These are phyloP conservation scores for Cenchrus fungigraminus DNA, from an alignment of 176 grass and related monocot genomes.

Conservation along the genomic window DNA sequence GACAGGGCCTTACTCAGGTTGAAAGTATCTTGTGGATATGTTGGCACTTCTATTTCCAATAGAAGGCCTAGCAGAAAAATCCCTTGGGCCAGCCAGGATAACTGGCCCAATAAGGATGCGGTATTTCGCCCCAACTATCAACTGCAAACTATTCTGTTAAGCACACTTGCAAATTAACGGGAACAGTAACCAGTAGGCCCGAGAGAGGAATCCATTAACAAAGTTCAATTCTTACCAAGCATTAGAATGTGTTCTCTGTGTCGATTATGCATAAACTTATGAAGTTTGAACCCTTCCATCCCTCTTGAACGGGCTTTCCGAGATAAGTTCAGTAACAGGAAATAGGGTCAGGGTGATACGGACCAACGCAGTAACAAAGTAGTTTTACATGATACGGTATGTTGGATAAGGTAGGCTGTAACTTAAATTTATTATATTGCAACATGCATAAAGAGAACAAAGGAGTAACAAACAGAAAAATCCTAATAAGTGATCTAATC, in stretches of 20 bases:
- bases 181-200: background rate
- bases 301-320: background rate
- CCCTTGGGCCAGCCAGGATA: background rate
- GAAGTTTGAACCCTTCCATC: background rate
- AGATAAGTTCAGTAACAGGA: background rate
- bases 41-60: background rate
- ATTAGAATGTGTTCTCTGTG: background rate
- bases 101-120: background rate
- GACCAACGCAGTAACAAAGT: background rate
- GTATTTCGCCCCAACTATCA: background rate
- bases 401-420: background rate
- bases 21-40: background rate
- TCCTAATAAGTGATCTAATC: background rate
- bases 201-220: slow-evolving; percentile 4
- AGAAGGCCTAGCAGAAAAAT: too few relatives aligned
- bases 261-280: background rate
- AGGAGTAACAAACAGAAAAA: background rate
- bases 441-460: background rate
- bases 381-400: background rate
- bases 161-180: background rate
- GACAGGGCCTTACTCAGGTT: background rate
- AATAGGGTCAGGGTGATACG: background rate
- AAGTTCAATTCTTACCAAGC: slow-evolving; percentile 8
- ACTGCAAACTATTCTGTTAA: background rate
- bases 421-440: background rate